These are phyloP conservation scores for Paecilomyces formosus DNA, from an alignment of 2,329 filamentous ascomycete genomes.

Conservation along the genomic window DNA sequence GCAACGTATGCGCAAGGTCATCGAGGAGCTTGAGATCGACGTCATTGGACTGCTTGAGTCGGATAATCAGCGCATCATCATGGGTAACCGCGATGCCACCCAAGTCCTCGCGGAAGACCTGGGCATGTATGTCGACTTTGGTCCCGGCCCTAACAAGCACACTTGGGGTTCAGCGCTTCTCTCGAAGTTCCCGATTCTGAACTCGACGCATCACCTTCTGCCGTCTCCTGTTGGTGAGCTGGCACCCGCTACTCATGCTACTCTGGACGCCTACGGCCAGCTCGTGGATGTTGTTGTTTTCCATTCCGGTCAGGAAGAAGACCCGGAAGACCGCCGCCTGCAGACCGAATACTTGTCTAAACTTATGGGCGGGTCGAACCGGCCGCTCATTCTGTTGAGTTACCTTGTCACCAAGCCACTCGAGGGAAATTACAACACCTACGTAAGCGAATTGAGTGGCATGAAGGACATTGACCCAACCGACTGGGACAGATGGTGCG, in stretches of 20 bases:
- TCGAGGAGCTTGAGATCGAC: slow-evolving; percentile 93
- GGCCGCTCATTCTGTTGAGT: slow-evolving; percentile 77
- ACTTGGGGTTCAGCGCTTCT: slow-evolving; percentile 92
- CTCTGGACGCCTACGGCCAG: slow-evolving; percentile 83
- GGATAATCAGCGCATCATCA: slow-evolving; percentile 95
- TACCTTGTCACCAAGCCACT: slow-evolving; percentile 89
- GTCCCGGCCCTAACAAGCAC: slow-evolving; percentile 96
- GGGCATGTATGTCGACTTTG: slow-evolving; percentile 98
- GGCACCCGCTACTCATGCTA: slow-evolving; percentile 94
- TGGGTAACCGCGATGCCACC: slow-evolving; percentile 95
- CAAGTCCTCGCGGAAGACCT: slow-evolving; percentile 93
- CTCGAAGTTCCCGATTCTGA: slow-evolving; percentile 95
- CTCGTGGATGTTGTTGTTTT: slow-evolving; percentile 93
- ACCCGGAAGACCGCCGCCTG: slow-evolving; percentile 31
- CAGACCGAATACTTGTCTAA: slow-evolving; percentile 80
- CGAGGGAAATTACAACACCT: slow-evolving; percentile 94
- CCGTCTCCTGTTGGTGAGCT: slow-evolving; percentile 91
- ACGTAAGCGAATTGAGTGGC: slow-evolving; percentile 74
- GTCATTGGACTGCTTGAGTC: slow-evolving; percentile 91
- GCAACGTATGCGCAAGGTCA: slow-evolving; percentile 81
- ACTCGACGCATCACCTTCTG: slow-evolving; percentile 91
- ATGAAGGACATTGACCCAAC: slow-evolving; percentile 92
- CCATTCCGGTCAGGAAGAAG: slow-evolving; percentile 52
- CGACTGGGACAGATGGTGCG: slow-evolving; percentile 98
- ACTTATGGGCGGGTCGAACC: slow-evolving; percentile 74